Percentiles rank a stretch among this genome's conserved stretches.
phyloP scores from a whole-genome alignment of 1,284 basidiomycete genomes.

The Moniliella sp. region DNA sequence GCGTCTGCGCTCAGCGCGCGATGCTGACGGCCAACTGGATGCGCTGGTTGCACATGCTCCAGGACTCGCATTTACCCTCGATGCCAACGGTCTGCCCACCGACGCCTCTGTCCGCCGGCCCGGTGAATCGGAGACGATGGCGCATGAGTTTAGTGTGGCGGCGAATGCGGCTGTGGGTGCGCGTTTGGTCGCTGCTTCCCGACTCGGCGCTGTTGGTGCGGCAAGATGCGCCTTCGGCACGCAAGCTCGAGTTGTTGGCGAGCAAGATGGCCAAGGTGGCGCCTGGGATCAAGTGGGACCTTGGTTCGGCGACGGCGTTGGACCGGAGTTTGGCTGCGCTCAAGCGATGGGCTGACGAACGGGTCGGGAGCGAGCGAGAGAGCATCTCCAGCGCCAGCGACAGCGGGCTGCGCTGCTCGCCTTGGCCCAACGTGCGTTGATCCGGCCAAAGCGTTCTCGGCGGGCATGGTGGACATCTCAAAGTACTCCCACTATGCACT shows the following conservation, averaged over 20 bases:
- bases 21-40: no score
- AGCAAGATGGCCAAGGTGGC: slow-evolving; percentile 45
- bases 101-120: slow-evolving; percentile 52
- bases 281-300: slow-evolving; percentile 61
- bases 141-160: slow-evolving; percentile 92
- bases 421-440: slow-evolving; percentile 67
- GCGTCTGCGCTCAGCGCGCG: no score
- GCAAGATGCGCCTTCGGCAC: slow-evolving; percentile 74
- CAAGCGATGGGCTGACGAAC: no score
- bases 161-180: slow-evolving; percentile 75
- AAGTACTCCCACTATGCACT: slow-evolving; percentile 88
- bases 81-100: slow-evolving; percentile 57
- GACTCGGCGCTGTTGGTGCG: slow-evolving; percentile 83
- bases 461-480: slow-evolving; percentile 94
- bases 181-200: slow-evolving; percentile 72
- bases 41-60: no score
- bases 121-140: slow-evolving; percentile 54
- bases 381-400: slow-evolving; percentile 42
- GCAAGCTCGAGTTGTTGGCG: slow-evolving; percentile 33
- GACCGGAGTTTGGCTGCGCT: slow-evolving; percentile 65
- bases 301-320: slow-evolving; percentile 54
- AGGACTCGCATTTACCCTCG: slow-evolving; percentile 46
- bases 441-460: slow-evolving; percentile 87
- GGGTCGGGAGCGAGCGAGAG: no score
- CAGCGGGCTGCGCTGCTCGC: slow-evolving; percentile 54